Evolutionary conservation across 768 basidiomycete species (phyloP).

Genomic region (Trametes cinnabarina): DNA sequence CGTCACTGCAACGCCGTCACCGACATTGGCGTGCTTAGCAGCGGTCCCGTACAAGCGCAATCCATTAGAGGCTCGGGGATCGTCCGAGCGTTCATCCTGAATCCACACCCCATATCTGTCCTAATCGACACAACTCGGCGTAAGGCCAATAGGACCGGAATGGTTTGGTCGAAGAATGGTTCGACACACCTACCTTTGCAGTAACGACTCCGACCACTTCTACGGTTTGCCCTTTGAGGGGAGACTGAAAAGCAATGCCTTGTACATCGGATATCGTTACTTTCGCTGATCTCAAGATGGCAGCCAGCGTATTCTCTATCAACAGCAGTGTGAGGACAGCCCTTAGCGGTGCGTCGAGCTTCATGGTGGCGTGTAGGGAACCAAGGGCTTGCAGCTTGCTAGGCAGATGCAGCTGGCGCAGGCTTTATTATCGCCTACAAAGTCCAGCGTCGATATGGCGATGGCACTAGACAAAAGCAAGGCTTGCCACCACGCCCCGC

Average conservation of each 20-base stretch:
- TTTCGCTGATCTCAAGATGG: background rate
- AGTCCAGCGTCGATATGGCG: background rate
- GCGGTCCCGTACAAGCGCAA: slow-evolving; percentile 47
- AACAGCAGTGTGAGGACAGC: background rate
- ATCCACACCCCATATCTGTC: slow-evolving; percentile 49
- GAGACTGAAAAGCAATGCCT: slow-evolving; percentile 47
- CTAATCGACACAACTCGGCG: slow-evolving; percentile 27
- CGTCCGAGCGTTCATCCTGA: slow-evolving; percentile 40
- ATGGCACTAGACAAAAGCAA: background rate
- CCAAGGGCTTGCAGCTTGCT: too few species aligned
- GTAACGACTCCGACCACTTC: slow-evolving; percentile 52
- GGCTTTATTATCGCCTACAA: too few species aligned
- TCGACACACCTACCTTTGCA: slow-evolving; percentile 42
- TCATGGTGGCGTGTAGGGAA: background rate
- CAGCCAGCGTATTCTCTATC: background rate
- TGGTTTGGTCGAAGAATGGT: background rate
- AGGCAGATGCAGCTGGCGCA: too few species aligned
- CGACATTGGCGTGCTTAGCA: slow-evolving; percentile 38
- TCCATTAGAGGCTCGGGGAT: slow-evolving; percentile 50
- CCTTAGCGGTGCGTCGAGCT: background rate
- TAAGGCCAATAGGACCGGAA: background rate
- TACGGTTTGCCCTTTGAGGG: slow-evolving; percentile 44
- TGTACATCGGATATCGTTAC: slow-evolving; percentile 44
- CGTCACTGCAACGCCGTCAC: slow-evolving; percentile 46
- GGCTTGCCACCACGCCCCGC: background rate